phyloP scores from a whole-genome alignment of 306 rosid genomes.

The Trifolium fragiferum region DNA sequence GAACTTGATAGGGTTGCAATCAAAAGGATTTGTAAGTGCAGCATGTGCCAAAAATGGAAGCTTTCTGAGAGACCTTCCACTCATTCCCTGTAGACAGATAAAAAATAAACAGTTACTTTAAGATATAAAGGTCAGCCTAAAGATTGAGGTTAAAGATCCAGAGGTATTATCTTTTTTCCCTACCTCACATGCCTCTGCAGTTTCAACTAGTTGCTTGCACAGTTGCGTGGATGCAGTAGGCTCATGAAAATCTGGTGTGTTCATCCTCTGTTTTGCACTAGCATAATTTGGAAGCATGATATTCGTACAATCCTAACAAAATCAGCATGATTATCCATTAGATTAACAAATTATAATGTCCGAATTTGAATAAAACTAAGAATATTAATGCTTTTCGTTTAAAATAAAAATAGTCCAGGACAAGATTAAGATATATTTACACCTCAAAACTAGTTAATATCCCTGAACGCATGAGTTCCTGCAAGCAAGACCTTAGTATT shows the following conservation, averaged over 20 bases:
- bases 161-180: slow-evolving; percentile 37
- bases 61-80: slow-evolving; percentile 92
- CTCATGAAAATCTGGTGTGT: slow-evolving; percentile 50
- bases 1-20: slow-evolving; percentile 73
- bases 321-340: slow-evolving; percentile 42
- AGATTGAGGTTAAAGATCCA: slow-evolving; percentile 29
- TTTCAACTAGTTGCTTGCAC: slow-evolving; percentile 66
- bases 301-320: slow-evolving; percentile 60
- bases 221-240: slow-evolving; percentile 50
- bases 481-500: slow-evolving; percentile 84
- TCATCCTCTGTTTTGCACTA: slow-evolving; percentile 66
- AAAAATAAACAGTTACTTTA: slow-evolving; percentile 4
- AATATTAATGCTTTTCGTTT: not conserved
- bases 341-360: slow-evolving; percentile 34
- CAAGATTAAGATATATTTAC: slow-evolving; percentile 35
- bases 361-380: slow-evolving; percentile 13
- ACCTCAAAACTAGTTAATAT: slow-evolving; percentile 71
- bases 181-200: slow-evolving; percentile 95
- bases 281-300: slow-evolving; percentile 61
- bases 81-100: slow-evolving; percentile 70
- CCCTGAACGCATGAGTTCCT: slow-evolving; percentile 75
- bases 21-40: slow-evolving; percentile 66
- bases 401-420: slow-evolving; percentile 7
- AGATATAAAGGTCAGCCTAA: slow-evolving; percentile 32
- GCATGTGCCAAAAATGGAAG: slow-evolving; percentile 93